Evolutionary conservation across 495 filamentous ascomycete genomes (phyloP).

Genomic region (Aspergillus kassunensis): DNA sequence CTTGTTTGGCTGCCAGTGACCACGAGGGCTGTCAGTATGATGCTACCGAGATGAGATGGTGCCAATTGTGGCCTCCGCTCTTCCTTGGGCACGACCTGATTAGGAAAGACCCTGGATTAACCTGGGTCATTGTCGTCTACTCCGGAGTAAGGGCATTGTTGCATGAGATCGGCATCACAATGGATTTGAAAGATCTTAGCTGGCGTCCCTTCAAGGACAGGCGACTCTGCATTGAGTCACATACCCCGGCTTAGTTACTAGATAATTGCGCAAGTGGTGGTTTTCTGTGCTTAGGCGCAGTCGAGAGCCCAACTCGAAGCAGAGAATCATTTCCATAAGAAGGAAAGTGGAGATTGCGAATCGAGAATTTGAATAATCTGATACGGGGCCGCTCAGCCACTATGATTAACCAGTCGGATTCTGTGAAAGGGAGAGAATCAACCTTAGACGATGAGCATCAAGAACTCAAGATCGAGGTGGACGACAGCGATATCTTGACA

Average conservation of each 20-base stretch:
- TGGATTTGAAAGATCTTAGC: no score
- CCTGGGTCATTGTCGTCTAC: neutral
- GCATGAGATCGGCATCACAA: no score
- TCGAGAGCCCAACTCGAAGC: neutral
- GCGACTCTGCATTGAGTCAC: no score
- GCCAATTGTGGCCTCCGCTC: conserved; percentile 9
- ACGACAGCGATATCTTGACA: no score
- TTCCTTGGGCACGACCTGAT: conserved; percentile 8
- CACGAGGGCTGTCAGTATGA: conserved; percentile 24
- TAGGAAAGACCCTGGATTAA: conserved; percentile 10
- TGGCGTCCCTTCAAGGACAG: no score
- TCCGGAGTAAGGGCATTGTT: no score
- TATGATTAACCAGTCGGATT: conserved; percentile 1
- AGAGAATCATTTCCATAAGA: neutral
- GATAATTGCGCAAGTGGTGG: no score
- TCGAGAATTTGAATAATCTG: neutral
- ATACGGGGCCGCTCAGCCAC: no score
- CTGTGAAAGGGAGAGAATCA: neutral
- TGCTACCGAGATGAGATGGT: neutral
- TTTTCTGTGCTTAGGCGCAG: no score
- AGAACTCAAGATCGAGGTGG: no score
- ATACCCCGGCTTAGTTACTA: no score
- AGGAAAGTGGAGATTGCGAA: neutral
- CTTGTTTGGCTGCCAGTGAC: conserved; percentile 18
- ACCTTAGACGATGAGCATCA: neutral